These are phyloP conservation scores for Ustilago hordei DNA, from an alignment of 1,284 basidiomycete species.

Conservation along the genomic window DNA sequence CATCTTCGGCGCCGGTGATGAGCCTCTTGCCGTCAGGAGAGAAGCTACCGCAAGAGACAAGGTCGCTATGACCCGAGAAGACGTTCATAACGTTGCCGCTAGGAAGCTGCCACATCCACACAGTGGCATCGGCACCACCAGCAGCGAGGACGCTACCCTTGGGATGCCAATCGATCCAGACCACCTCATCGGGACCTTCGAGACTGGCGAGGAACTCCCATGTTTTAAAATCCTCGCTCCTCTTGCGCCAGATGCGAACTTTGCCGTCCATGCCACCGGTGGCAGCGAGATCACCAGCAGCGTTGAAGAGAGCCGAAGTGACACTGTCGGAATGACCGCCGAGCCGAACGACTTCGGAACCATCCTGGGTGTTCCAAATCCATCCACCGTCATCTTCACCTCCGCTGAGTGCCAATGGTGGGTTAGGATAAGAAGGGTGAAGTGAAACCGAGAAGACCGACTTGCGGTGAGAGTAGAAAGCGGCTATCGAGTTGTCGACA, in stretches of 20 bases:
- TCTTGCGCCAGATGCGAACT: slow-evolving; percentile 84
- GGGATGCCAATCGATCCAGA: slow-evolving; percentile 96
- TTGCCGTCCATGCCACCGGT: slow-evolving; percentile 98
- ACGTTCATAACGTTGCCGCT: slow-evolving; percentile 95
- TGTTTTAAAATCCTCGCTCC: slow-evolving; percentile 74
- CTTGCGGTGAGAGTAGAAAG: slow-evolving; percentile 66
- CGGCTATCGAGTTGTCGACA: slow-evolving; percentile 66
- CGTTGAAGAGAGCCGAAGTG: slow-evolving; percentile 81
- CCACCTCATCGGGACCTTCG: slow-evolving; percentile 93
- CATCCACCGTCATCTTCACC: slow-evolving; percentile 96
- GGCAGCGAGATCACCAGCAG: slow-evolving; percentile 89
- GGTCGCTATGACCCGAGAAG: slow-evolving; percentile 87
- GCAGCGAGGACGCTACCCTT: slow-evolving; percentile 88
- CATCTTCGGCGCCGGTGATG: slow-evolving; percentile 86
- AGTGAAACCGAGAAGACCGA: slow-evolving; percentile 86
- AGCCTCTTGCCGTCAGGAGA: slow-evolving; percentile 84
- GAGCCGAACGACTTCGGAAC: slow-evolving; percentile 83
- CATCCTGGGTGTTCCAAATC: slow-evolving; percentile 89
- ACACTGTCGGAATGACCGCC: slow-evolving; percentile 94
- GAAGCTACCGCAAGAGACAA: slow-evolving; percentile 89
- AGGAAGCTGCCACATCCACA: slow-evolving; percentile 99
- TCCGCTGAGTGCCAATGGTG: slow-evolving; percentile 87
- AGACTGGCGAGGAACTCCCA: slow-evolving; percentile 95
- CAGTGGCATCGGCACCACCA: slow-evolving; percentile 90
- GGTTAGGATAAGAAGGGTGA: slow-evolving; percentile 80